A percentile compares a stretch with the other conserved stretches of the same genome.
phyloP scores from a whole-genome alignment of 2,329 filamentous ascomycete species.

The Fusarium sp. region DNA sequence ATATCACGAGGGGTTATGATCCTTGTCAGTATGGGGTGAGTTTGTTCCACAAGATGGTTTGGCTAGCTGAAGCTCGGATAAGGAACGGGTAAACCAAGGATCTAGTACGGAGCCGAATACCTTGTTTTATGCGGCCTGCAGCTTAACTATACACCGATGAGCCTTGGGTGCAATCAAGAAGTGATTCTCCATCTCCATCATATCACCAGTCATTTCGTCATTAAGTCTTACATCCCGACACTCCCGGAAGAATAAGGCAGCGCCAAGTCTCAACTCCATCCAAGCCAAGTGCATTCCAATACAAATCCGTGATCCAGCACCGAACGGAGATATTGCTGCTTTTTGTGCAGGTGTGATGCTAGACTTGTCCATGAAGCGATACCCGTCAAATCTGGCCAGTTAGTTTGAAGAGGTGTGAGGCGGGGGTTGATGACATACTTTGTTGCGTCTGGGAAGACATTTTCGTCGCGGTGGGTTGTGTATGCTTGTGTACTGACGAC shows the following conservation, averaged over 20 bases:
- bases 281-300: conserved; percentile 30
- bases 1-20: not conserved
- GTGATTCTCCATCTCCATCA: conserved; percentile 29
- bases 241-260: conserved; percentile 27
- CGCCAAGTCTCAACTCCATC: conserved; percentile 27
- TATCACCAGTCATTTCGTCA: not conserved
- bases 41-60: too few relatives aligned
- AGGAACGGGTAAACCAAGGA: too few relatives aligned
- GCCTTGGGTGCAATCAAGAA: conserved; percentile 5
- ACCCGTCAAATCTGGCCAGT: not conserved
- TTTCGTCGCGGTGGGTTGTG: conserved; percentile 12
- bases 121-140: not conserved
- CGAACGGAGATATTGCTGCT: conserved; percentile 14
- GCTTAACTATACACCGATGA: not conserved
- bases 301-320: conserved; percentile 21
- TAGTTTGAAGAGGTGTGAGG: too few relatives aligned
- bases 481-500: conserved; percentile 30
- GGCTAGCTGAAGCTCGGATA: too few relatives aligned
- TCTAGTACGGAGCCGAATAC: too few relatives aligned
- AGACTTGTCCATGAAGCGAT: conserved; percentile 5
- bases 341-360: not conserved
- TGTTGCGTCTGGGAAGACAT: not conserved
- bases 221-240: not conserved
- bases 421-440: not conserved
- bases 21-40: too few relatives aligned